These are phyloP conservation scores for Chlamydomonas schloesseri DNA, from an alignment of 139 green algal species.

Conservation along the genomic window DNA sequence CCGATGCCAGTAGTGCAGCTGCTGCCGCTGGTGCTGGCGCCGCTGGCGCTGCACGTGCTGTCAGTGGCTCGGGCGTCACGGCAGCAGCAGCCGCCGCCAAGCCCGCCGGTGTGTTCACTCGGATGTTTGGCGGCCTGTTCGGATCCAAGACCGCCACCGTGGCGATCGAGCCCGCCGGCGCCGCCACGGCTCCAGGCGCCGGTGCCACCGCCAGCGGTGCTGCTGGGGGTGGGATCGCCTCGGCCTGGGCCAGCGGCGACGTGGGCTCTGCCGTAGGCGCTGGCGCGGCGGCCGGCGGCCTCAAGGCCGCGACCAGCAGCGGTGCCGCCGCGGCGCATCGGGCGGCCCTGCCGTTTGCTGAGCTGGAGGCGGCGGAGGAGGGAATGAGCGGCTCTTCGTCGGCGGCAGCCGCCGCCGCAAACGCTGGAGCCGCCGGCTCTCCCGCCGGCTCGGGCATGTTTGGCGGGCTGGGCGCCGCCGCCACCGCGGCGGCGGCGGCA, in stretches of 20 bases:
- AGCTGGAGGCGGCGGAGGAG: background rate
- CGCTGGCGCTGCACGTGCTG: background rate
- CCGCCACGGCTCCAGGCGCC: background rate
- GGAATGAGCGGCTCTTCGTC: background rate
- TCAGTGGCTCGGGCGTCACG: background rate
- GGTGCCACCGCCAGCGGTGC: background rate
- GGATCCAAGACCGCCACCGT: background rate
- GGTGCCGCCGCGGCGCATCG: background rate
- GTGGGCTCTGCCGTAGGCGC: too few species aligned
- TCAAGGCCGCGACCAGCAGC: too few species aligned
- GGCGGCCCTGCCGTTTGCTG: background rate
- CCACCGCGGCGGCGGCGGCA: background rate
- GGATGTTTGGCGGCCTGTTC: conserved; percentile 7
- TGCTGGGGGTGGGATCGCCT: background rate
- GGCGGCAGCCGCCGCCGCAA: too few species aligned
- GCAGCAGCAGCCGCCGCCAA: background rate
- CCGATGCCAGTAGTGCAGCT: too few species aligned
- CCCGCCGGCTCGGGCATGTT: background rate
- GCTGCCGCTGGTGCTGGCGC: too few species aligned
- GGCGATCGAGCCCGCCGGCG: background rate
- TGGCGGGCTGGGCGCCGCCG: background rate
- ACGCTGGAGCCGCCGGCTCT: background rate
- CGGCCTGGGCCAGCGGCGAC: background rate
- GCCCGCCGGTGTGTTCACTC: background rate
- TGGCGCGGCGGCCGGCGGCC: too few species aligned